Conservation (phyloP, 2,329 filamentous ascomycete genomes). For the Metarhizium guizhouense region DNA sequence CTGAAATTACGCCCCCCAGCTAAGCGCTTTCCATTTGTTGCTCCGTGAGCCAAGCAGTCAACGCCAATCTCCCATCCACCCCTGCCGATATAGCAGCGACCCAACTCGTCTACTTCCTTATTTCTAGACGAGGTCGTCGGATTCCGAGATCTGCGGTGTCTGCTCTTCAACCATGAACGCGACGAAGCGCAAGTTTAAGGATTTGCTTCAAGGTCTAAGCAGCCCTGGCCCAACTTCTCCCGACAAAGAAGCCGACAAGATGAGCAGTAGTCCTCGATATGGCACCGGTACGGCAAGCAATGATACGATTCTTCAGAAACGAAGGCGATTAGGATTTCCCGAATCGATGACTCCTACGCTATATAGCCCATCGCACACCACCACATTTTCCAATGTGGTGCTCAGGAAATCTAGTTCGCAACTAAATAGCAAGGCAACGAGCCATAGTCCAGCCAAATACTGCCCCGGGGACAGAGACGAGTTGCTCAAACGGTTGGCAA, state of each 20-base stretch:
- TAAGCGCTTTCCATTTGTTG: not conserved
- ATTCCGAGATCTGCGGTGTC: not conserved
- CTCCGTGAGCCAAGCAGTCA: not conserved
- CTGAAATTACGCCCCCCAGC: not conserved
- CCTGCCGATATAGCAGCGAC: not conserved
- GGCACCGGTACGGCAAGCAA: conserved; percentile 16
- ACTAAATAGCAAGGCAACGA: conserved; percentile 9
- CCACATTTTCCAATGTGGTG: conserved; percentile 9
- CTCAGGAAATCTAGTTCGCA: conserved; percentile 5
- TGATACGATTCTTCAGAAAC: conserved; percentile 40
- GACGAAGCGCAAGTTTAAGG: conserved; percentile 78
- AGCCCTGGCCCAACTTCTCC: conserved; percentile 21
- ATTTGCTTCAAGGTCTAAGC: conserved; percentile 59
- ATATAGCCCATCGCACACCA: conserved; percentile 10
- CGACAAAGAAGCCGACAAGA: conserved; percentile 7
- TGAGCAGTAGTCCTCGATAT: conserved; percentile 14
- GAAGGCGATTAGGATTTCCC: conserved; percentile 39
- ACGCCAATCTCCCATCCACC: conserved; percentile 1
- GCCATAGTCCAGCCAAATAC: conserved; percentile 53
- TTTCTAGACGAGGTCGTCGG: not conserved
- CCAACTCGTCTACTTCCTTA: not conserved
- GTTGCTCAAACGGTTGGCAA: conserved; percentile 72
- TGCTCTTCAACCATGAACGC: conserved; percentile 48
- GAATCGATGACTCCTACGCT: conserved; percentile 27
- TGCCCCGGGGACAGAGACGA: conserved; percentile 77